Evolutionary conservation across 371 early-diverging fungal species (phyloP).

Genomic region (Mortierella sp.): DNA sequence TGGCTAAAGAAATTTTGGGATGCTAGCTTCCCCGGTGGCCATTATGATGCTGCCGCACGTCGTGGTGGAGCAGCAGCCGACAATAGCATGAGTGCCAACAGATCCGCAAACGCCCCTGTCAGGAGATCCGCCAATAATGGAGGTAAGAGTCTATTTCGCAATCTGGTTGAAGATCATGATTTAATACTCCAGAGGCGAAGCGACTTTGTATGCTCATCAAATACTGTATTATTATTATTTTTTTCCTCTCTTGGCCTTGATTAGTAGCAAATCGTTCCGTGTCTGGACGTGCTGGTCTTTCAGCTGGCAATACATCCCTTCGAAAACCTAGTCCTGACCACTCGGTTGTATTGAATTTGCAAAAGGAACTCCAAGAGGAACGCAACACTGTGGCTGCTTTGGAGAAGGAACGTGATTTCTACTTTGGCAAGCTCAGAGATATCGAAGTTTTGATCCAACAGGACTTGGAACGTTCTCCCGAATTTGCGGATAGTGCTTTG

Average conservation of each 20-base stretch:
- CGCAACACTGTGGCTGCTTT: constrained; percentile 88
- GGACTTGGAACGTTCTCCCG: constrained; percentile 65
- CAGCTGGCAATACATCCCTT: constrained; percentile 34
- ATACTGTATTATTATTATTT: no score
- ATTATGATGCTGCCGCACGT: constrained; percentile 86
- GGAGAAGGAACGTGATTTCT: constrained; percentile 97
- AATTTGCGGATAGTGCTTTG: constrained; percentile 60
- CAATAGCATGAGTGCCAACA: constrained; percentile 19
- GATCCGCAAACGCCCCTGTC: constrained; percentile 25
- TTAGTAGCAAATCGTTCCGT: constrained; percentile 35
- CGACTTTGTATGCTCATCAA: background rate
- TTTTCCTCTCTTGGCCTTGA: background rate
- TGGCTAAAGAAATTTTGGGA: constrained; percentile 95
- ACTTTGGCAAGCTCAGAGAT: constrained; percentile 92
- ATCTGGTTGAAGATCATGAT: background rate
- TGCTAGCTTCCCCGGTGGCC: constrained; percentile 81
- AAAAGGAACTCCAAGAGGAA: constrained; percentile 81
- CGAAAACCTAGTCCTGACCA: constrained; percentile 50
- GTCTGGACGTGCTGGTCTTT: constrained; percentile 35
- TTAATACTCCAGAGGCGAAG: no score
- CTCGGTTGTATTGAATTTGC: constrained; percentile 73
- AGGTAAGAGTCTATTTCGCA: constrained; percentile 2
- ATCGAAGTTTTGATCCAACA: constrained; percentile 93
- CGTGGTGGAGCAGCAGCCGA: constrained; percentile 66
- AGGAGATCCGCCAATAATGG: constrained; percentile 26